Evolutionary conservation across 164 flowering plant species (phyloP), one percentile per base, ranked within the genome.

Genomic region (Litsea cubeba): DNA sequence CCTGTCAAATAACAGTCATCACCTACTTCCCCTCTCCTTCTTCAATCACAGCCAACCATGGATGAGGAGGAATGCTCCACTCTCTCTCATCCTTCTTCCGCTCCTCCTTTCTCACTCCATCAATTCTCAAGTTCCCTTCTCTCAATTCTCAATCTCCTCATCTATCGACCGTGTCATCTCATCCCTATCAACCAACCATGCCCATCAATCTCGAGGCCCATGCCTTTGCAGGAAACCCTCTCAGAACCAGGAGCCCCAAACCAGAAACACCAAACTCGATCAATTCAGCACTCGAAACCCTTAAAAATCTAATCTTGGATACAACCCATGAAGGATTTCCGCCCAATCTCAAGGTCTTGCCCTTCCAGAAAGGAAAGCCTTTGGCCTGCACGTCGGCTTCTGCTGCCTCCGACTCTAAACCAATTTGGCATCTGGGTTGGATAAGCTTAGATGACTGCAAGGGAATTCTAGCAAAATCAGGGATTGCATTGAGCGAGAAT

Each of bases 381-480:
- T 79, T 91, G 80, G 90, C 89, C n/a, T 68, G 75, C 64, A 77
- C 88, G 7, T 32, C 81, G 0, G 77, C 76, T 1, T 54, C 60
- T 5, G 50, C 77, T 2, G n/a, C 15, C 2, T 74, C 65, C 23
- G 83, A 76, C 65, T 46, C 66, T 2, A 23, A 22, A 8, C 85
- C 90, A 1, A 69, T 67, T 67, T 95, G 97, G 99, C 87, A 82
- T 74, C 84, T 95, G 82, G 93, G 91, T 54, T 93, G 99, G 99
- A 67, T 91, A 71, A 81, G 84, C 73, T 79, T 93, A 71, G 77
- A 62, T 50, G 91, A 89, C 67, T 90, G 84, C 54, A 86, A 77
- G 82, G 76, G 17, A 12, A 49, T 85, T 12, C 76, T 88, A 83
- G 85, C 73, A 26, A 80, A 73, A 75, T 85, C 81, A 24, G 88